Base-by-base conservation (phyloP, 345 rosid species). In the Eucalyptus polybractea region DNA sequence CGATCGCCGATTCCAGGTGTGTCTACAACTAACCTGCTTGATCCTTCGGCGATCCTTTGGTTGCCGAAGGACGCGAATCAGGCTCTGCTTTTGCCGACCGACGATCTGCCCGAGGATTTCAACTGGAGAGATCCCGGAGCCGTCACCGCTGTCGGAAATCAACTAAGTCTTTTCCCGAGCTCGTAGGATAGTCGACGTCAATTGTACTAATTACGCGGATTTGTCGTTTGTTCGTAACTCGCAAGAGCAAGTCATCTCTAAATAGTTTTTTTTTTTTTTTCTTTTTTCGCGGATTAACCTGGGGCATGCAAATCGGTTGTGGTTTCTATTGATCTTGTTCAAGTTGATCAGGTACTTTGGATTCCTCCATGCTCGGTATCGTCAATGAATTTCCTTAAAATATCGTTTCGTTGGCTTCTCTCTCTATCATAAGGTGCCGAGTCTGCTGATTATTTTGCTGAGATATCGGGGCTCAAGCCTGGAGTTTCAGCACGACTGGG, bases 401-500 rank as follows among this genome's bases (percentile, higher is more conserved):
- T 22, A 80, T 49, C 40, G 37, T 76, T 49, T 37, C 40, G 24
- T 31, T 13, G 69, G n/a, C 15, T 62, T 62, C 69, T 62, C 4
- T 53, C 58, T 53, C 58, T 53, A 19, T 53, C 58, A 11, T n/a
- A 27, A n/a, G 17, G 80, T 65, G 31, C 40, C 27, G 42, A 86
- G 22, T 80, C 22, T 29, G 24, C 29, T 31, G 72, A n/a, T 21
- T 51, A 6, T 19, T 4, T 60, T 50, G 49, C 86, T 31, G 9
- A 31, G 29, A 44, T 19, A 53, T 53, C 91, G 95, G 99, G 99
- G 99, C 89, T 94, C 96, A 10, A 94, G 99, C 56, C 94, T 98
- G 99, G 99, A 95, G 98, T 93, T 97, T 98, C 91, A 95, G 99
- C 89, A 92, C 98, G 15, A 95, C 4, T 97, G 7, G 99, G 98